phyloP scores from a whole-genome alignment of 2,329 filamentous ascomycete species.

The Mycosphaerella sp. region DNA sequence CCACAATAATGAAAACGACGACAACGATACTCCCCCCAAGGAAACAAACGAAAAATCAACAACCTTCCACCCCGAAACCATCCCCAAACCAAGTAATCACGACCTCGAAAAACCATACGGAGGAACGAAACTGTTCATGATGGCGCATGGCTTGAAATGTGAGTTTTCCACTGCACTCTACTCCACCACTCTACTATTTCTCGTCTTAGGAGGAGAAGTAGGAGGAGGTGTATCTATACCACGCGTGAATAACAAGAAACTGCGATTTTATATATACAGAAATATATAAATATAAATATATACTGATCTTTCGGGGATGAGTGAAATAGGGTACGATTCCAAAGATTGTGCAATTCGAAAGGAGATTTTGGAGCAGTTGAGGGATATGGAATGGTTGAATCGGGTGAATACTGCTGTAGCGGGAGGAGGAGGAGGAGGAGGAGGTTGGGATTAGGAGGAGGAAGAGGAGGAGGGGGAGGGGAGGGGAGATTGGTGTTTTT shows the following conservation, averaged over 20 bases:
- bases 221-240: too few species aligned
- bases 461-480: neutral
- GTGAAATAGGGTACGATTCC: slow-evolving; percentile 6
- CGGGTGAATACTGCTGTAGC: slow-evolving; percentile 6
- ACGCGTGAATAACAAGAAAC: too few species aligned
- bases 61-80: neutral
- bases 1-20: too few species aligned
- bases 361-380: slow-evolving; percentile 6
- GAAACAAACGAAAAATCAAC: too few species aligned
- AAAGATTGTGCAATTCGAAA: slow-evolving; percentile 2
- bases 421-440: neutral
- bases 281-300: too few species aligned
- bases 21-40: too few species aligned
- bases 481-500: too few species aligned
- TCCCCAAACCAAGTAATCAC: neutral
- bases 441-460: neutral
- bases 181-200: too few species aligned
- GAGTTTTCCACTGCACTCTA: too few species aligned
- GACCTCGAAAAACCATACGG: slow-evolving; percentile 2
- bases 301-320: too few species aligned
- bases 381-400: slow-evolving; percentile 8
- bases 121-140: slow-evolving; percentile 5
- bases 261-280: too few species aligned
- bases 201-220: too few species aligned
- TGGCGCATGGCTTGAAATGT: slow-evolving; percentile 11